These are phyloP conservation scores for Paramecium caudatum DNA, from an alignment of 73 alveolate genomes.

Conservation along the genomic window DNA sequence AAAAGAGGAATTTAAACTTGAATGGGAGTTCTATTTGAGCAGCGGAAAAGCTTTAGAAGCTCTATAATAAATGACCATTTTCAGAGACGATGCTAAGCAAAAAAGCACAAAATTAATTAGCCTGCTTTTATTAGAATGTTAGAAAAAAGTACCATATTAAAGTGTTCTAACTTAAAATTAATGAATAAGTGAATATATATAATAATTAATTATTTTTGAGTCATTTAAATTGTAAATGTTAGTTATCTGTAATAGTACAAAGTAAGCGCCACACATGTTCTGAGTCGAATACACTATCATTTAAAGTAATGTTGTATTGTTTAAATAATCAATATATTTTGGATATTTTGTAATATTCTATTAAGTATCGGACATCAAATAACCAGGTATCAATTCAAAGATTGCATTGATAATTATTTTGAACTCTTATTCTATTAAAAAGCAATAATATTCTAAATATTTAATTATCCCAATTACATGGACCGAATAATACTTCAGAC, in stretches of 20 bases:
- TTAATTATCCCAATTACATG: slow-evolving; percentile 33
- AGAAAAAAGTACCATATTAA: no score
- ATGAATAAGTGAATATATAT: no score
- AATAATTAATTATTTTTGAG: not conserved
- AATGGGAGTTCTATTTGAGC: not conserved
- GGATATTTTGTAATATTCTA: not conserved
- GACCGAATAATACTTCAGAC: slow-evolving; percentile 24
- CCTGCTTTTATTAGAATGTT: no score
- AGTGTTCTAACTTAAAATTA: no score
- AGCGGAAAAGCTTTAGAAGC: not conserved
- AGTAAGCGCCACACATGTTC: not conserved
- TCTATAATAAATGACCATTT: no score
- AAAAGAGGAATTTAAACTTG: not conserved
- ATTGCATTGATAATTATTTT: not conserved
- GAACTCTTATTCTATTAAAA: slow-evolving; percentile 38
- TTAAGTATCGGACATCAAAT: not conserved
- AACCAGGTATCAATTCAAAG: slow-evolving; percentile 47
- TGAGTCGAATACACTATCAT: not conserved
- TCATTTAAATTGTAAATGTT: slow-evolving; percentile 4
- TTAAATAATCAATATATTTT: not conserved
- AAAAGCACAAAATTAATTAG: no score
- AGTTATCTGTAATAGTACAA: slow-evolving; percentile 27
- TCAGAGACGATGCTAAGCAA: no score
- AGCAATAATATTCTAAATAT: slow-evolving; percentile 47
- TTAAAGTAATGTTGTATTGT: not conserved